Base-by-base conservation (phyloP, 1,284 basidiomycete species). In the Ganoderma lucidum region DNA sequence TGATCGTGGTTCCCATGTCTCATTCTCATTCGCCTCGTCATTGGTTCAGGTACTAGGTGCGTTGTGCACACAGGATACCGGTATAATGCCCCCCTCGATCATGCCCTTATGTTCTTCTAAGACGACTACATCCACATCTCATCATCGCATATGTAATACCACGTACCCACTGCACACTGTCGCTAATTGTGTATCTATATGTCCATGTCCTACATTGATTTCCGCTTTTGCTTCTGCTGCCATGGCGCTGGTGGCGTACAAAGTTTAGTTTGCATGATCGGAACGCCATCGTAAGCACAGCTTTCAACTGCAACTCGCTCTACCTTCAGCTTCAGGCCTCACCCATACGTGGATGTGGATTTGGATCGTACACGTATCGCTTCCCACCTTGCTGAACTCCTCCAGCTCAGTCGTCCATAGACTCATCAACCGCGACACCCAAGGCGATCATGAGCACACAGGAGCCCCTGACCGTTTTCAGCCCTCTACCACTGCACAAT, bases 401-500 rank as follows among this genome's bases (percentile, higher is more conserved):
- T 53, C 10, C 48, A 28, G 23, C 23, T 28, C 23, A 12, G 23
- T 53, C 48, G 48, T 30, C 48, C 12, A 28, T 28, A 53, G 23
- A 28, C 48, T 6, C 23, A 28, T 14, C 30, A 15, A 35, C 30
- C 30, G 12, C 32, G 23, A 32, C 30, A 19, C 15, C 17, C 53
- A 17, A n/a, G 9, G 39, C 39, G 39, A 61, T 42, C 41, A 61
- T 61, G 59, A 12, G 37, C 2, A 23, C 58, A 4, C 37, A n/a
- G 14, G 69, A 67, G 51, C 71, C 71, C 9, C 44, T 70, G n/a
- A 72, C 71, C 30, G 70, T 78, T 10, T 41, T 80, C 41, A 70
- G 69, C 6, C 78, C 78, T 1, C 65, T 78, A 3, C 62, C 65
- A 2, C 75, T 78, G 1, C 30, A 63, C 37, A 72, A 70, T 44